Percentiles rank a stretch among this genome's conserved stretches.
Conservation (phyloP, 495 filamentous ascomycete species). For the Apiosordaria backusii region DNA sequence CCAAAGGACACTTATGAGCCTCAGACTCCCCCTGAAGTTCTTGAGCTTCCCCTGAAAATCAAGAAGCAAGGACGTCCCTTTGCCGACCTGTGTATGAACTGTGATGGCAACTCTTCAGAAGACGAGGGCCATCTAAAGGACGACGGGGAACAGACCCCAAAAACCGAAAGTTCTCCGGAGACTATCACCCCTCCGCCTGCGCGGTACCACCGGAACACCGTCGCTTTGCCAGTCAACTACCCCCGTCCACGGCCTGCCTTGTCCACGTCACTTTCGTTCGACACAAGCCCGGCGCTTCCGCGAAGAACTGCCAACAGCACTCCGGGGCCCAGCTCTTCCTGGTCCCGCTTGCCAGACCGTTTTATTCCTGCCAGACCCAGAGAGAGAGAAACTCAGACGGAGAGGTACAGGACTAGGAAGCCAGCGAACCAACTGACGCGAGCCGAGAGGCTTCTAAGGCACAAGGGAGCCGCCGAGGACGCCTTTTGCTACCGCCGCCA, state of each 20-base stretch:
- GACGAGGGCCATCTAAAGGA: constrained; percentile 23
- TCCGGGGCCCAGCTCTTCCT: constrained; percentile 2
- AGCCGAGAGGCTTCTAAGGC: constrained; percentile 59
- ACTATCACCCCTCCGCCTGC: not conserved
- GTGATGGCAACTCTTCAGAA: constrained; percentile 29
- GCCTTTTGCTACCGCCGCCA: constrained; percentile 57
- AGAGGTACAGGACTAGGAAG: constrained; percentile 65
- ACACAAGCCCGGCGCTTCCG: constrained; percentile 11
- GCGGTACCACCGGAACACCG: constrained; percentile 12
- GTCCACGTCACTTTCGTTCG: constrained; percentile 20
- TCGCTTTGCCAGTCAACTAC: constrained; percentile 22
- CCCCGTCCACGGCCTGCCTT: constrained; percentile 19
- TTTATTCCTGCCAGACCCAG: constrained; percentile 61
- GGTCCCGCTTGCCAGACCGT: constrained; percentile 53
- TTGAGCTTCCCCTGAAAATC: constrained; percentile 10
- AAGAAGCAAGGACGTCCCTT: not conserved
- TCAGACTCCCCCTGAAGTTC: not conserved
- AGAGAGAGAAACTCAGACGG: constrained; percentile 32
- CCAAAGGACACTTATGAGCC: not conserved
- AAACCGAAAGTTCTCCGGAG: not conserved
- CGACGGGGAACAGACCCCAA: not conserved
- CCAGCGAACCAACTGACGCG: constrained; percentile 54
- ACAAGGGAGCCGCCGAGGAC: constrained; percentile 55
- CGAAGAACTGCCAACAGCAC: constrained; percentile 20
- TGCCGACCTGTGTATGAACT: constrained; percentile 14